A percentile compares a stretch with the other conserved stretches of the same genome.
These are phyloP conservation scores for Phytopythium vexans DNA, from an alignment of 352 stramenopile species.

Conservation along the genomic window DNA sequence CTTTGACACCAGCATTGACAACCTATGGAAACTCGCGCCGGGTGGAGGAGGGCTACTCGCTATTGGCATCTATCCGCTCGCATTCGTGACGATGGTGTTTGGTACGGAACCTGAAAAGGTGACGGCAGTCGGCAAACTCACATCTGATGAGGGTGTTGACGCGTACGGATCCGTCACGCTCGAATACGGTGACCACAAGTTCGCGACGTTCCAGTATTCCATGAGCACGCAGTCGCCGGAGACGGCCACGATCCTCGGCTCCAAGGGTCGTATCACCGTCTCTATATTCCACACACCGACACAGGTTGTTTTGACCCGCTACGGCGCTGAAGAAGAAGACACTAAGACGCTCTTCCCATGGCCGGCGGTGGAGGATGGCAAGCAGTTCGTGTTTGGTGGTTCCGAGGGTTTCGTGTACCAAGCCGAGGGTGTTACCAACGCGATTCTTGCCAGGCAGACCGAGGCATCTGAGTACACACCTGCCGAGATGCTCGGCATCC, in stretches of 20 bases:
- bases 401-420: conserved; percentile 74
- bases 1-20: conserved; percentile 24
- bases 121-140: conserved; percentile 41
- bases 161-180: conserved; percentile 55
- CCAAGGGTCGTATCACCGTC: conserved; percentile 60
- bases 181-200: conserved; percentile 42
- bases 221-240: conserved; percentile 60
- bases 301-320: conserved; percentile 29
- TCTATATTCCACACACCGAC: conserved; percentile 47
- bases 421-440: conserved; percentile 51
- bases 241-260: conserved; percentile 64
- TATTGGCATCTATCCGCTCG: conserved; percentile 77
- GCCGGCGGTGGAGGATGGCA: conserved; percentile 21
- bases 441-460: conserved; percentile 43
- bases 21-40: conserved; percentile 62
- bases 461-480: conserved; percentile 48
- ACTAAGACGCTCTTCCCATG: conserved; percentile 39
- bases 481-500: conserved; percentile 54
- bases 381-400: conserved; percentile 52
- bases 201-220: conserved; percentile 61
- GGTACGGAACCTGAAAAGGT: conserved; percentile 43
- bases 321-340: conserved; percentile 17
- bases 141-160: conserved; percentile 43
- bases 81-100: conserved; percentile 67
- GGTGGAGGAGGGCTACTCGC: conserved; percentile 74